phyloP scores from a whole-genome alignment of 2,329 filamentous ascomycete species.

The Penicillium palitans region DNA sequence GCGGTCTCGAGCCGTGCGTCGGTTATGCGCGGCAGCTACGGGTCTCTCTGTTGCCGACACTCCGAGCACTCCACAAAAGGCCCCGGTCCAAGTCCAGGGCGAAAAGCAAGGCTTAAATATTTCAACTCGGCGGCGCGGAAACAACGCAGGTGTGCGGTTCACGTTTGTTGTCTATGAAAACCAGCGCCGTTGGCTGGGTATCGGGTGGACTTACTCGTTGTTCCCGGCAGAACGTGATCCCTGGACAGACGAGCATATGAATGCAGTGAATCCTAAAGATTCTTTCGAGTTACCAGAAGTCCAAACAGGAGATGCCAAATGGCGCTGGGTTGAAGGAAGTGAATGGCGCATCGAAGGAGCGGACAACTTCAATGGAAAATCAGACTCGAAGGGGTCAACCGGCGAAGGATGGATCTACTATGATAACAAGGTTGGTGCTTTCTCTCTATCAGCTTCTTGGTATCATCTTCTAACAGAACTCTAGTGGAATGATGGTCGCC shows the following conservation, averaged over 20 bases:
- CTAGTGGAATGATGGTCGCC: conserved; percentile 84
- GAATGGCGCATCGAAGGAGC: conserved; percentile 83
- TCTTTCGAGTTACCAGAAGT: conserved; percentile 68
- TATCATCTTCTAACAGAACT: conserved; percentile 4
- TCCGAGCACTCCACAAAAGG: conserved; percentile 28
- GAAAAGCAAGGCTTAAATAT: conserved; percentile 51
- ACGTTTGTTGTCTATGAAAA: conserved; percentile 98
- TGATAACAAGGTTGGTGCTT: conserved; percentile 76
- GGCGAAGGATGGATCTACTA: conserved; percentile 94
- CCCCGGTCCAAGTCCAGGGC: conserved; percentile 45
- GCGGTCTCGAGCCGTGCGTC: conserved; percentile 76
- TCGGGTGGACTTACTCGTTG: conserved; percentile 91
- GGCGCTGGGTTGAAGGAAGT: conserved; percentile 82
- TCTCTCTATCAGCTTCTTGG: background rate
- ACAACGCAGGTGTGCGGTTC: conserved; percentile 81
- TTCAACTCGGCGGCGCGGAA: conserved; percentile 44
- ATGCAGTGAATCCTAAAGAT: conserved; percentile 72
- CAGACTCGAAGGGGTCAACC: conserved; percentile 45
- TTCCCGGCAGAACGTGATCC: conserved; percentile 85
- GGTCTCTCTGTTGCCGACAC: conserved; percentile 66
- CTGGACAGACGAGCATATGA: conserved; percentile 96
- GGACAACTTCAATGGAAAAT: conserved; percentile 37
- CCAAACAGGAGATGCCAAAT: conserved; percentile 62
- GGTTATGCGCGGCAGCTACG: conserved; percentile 69
- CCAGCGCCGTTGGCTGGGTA: conserved; percentile 87